Evolutionary conservation across 352 stramenopile genomes (phyloP), one percentile per base, ranked within the genome.

Genomic region (Phytophthora pluvialis): DNA sequence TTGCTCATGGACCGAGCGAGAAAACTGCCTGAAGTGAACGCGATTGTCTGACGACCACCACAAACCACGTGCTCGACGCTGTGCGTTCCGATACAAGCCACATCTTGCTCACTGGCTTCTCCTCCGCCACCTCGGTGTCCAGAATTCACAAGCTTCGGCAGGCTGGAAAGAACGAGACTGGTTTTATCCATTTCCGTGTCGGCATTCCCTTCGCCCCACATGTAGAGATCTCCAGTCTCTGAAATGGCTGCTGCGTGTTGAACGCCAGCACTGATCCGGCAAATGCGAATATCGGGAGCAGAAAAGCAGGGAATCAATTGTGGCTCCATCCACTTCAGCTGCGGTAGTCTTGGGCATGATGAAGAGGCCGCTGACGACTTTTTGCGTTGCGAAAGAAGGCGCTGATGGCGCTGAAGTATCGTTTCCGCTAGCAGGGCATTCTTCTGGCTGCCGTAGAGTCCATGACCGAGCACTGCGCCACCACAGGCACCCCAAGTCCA

Each of bases 241-340:
- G 92, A 97, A 18, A 99, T 71, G 4, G 88, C 94, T 0, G 89
- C 85, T 5, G 86, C 91, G 64, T 99, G 95, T 43, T 83, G 87
- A 35, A 79, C 61, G 2, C 97, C 97, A 38, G 95, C 95, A 35
- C 80, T 91, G 44, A 99, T 80, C 18, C 54, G 67, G 18, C 40
- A 52, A 36, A 92, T 87, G 5, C 52, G 39, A 7, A 73, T 60
- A 25, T 76, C 81, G 7, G 60, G 51, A 0, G 48, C 60, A 13
- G 67, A 49, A 39, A 92, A 86, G 15, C 70, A 76, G 21, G 73
- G 65, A 11, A 92, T 68, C 5, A 73, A 54, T 18, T 78, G 79
- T 8, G 75, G 78, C n/a, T 40, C 52, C 74, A 83, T 83, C 77
- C 77, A 86, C 29, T 45, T 57, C 4, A 86, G 48, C 3, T 59